phyloP scores from a whole-genome alignment of 2,329 filamentous ascomycete genomes.

The Alternaria triticimaculans region DNA sequence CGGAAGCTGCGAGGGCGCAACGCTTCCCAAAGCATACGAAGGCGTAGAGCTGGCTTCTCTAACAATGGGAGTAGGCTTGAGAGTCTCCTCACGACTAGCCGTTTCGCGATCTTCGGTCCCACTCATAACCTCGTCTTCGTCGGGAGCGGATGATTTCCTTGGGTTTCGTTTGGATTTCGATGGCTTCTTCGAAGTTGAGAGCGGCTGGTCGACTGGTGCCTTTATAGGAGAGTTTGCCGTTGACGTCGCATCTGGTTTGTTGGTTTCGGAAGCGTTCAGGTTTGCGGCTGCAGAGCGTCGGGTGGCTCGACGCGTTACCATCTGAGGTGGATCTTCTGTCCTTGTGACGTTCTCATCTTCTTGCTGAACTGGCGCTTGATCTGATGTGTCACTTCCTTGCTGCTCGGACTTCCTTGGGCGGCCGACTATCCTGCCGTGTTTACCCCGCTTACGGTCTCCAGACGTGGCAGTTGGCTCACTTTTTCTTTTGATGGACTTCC shows the following conservation, averaged over 20 bases:
- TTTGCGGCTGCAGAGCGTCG: constrained; percentile 13
- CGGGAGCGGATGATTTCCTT: not conserved
- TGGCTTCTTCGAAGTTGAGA: not conserved
- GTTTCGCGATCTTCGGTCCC: not conserved
- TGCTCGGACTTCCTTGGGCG: constrained; percentile 22
- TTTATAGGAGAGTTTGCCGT: not conserved
- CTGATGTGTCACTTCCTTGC: not conserved
- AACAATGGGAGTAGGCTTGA: not conserved
- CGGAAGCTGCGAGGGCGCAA: not conserved
- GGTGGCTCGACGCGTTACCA: constrained; percentile 21
- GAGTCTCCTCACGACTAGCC: not conserved
- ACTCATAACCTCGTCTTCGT: not conserved
- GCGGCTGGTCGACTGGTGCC: not conserved
- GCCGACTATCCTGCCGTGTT: constrained; percentile 20
- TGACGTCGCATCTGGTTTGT: not conserved
- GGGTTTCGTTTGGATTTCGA: not conserved
- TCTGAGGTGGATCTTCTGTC: not conserved
- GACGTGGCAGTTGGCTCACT: constrained; percentile 13
- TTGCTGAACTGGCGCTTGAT: not conserved
- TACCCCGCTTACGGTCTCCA: constrained; percentile 18
- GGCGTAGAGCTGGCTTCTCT: not conserved
- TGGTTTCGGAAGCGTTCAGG: not conserved
- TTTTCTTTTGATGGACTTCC: constrained; percentile 23
- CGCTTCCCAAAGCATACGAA: not conserved
- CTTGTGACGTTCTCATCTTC: not conserved